Base-by-base conservation (phyloP, 75 land plant species). In the Pinus taeda region DNA sequence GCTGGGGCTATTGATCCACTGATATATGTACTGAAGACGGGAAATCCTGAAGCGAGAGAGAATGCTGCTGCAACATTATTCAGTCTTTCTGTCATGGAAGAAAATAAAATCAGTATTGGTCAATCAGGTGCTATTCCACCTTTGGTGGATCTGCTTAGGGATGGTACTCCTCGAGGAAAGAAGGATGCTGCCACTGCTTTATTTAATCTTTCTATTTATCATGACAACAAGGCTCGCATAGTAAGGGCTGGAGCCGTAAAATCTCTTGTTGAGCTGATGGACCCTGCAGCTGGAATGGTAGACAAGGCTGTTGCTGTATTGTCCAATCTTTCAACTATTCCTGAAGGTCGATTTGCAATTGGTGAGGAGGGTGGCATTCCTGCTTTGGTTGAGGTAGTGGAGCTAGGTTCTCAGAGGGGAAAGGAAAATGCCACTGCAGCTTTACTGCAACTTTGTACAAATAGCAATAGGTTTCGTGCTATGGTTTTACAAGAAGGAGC, bases 401-500 rank as follows among this genome's bases (percentile, higher is more conserved):
- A 89, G 74, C 75, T 89, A 18, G 90, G 90, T 33, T 86, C 90
- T 14, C 83, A 83, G 24, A 64, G 90, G 59, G 89, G 90, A 26
- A 89, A 86, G 60, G 90, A 89, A 74, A 89, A 89, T 81, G 89
- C 90, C 15, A 89, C 90, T 0, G 86, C 90, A 14, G 86, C 90
- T 49, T 71, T 89, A 15, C 85, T 89, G 20, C 90, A 86, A 20
- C 77, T 88, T 14, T 88, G 90, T 73, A 87, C 82, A 20, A 83
- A 86, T 56, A 95, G 88, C 84, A 74, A 82, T 58, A 91, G 86
- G 73, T 88, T 82, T 76, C 90, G 92, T 36, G 81, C 81, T 18
- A 57, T 91, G 81, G 96, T 95, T 76, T 74, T 95, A 77, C 94
- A 95, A 84, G 98, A 95, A 83, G 98, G 98, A 26, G 98, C 92